Evolutionary conservation across 2,329 filamentous ascomycete species (phyloP).

Genomic region (Botrytis tulipae): DNA sequence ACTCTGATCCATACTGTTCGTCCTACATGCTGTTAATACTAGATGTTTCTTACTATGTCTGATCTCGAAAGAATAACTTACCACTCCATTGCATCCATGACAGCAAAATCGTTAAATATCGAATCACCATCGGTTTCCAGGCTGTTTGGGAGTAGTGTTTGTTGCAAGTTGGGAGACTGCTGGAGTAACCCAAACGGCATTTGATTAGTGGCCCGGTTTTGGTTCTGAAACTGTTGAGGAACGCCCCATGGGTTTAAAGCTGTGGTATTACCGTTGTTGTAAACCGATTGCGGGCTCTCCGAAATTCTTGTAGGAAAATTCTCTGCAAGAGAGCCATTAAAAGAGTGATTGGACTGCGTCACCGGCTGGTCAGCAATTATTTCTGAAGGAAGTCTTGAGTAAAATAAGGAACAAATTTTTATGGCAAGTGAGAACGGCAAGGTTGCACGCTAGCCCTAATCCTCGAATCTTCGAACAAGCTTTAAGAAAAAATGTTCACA

Average conservation of each 20-base stretch:
- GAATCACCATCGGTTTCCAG: slow-evolving; percentile 43
- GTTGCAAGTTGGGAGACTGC: slow-evolving; percentile 25
- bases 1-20: slow-evolving; percentile 38
- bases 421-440: neutral
- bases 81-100: slow-evolving; percentile 53
- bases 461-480: neutral
- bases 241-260: slow-evolving; percentile 6
- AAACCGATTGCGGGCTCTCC: slow-evolving; percentile 3
- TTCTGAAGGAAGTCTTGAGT: neutral
- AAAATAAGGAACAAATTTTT: neutral
- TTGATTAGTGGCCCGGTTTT: neutral
- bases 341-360: slow-evolving; percentile 11
- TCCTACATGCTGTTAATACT: slow-evolving; percentile 31
- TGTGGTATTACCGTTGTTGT: neutral
- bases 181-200: slow-evolving; percentile 20
- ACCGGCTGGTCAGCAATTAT: neutral
- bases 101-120: slow-evolving; percentile 57
- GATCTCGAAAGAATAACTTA: slow-evolving; percentile 28
- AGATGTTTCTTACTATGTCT: neutral
- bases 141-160: slow-evolving; percentile 27
- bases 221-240: slow-evolving; percentile 8
- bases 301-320: slow-evolving; percentile 4
- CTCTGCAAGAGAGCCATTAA: slow-evolving; percentile 8
- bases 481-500: neutral
- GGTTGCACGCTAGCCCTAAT: neutral